These are phyloP conservation scores for Fusarium phyllophilum DNA, from an alignment of 2,329 filamentous ascomycete species.

Conservation along the genomic window DNA sequence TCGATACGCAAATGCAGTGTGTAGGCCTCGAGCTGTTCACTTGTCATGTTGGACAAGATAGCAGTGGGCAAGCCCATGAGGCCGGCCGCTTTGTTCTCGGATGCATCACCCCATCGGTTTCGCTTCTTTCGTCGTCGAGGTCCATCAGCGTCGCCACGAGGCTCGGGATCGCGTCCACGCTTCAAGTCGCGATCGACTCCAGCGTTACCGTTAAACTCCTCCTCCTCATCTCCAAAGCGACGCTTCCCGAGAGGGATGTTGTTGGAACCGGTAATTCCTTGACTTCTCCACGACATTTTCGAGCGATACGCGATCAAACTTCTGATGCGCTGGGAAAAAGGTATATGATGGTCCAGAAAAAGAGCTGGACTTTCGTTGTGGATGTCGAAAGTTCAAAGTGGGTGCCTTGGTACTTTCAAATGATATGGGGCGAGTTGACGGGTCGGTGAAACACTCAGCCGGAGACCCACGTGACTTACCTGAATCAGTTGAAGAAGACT, in stretches of 20 bases:
- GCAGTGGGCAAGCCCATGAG: conserved; percentile 97
- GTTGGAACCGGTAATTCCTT: conserved; percentile 96
- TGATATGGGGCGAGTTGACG: conserved; percentile 16
- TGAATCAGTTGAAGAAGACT: not conserved
- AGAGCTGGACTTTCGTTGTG: conserved; percentile 14
- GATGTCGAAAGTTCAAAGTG: conserved; percentile 16
- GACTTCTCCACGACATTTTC: conserved; percentile 73
- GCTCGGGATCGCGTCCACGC: conserved; percentile 91
- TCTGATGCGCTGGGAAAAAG: conserved; percentile 2
- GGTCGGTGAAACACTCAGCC: conserved; percentile 26
- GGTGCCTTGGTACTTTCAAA: conserved; percentile 26
- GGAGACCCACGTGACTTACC: conserved; percentile 21
- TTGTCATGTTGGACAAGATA: conserved; percentile 97
- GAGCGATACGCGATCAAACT: not conserved
- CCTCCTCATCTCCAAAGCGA: conserved; percentile 74
- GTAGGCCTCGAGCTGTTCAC: conserved; percentile 97
- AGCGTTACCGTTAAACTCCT: conserved; percentile 51
- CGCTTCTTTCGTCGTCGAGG: conserved; percentile 94
- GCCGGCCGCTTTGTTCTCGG: conserved; percentile 98
- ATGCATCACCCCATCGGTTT: conserved; percentile 97
- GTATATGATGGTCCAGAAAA: conserved; percentile 6
- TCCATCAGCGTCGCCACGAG: conserved; percentile 76
- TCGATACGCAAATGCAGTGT: conserved; percentile 96
- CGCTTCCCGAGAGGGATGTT: conserved; percentile 95
- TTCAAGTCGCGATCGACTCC: conserved; percentile 67